These are phyloP conservation scores for Telopea speciosissima DNA, from an alignment of 177 flowering plant species.

Conservation along the genomic window DNA sequence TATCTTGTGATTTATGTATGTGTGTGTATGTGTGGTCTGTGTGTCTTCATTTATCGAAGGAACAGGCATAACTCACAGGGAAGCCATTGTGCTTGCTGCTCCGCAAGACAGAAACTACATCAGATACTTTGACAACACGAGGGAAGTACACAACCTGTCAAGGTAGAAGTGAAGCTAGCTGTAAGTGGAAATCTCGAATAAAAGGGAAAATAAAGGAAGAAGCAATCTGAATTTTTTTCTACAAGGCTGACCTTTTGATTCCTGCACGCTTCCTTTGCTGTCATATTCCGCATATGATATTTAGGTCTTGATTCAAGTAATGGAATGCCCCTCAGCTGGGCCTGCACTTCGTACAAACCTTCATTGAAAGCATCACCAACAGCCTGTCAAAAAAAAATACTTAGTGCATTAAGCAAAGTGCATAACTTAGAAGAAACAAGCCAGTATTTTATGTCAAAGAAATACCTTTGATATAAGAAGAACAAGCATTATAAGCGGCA, in stretches of 20 bases:
- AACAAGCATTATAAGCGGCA: constrained; percentile 97
- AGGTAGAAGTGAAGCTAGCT: constrained; percentile 7
- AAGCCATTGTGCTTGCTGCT: constrained; percentile 85
- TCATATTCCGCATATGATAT: constrained; percentile 55
- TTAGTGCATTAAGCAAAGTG: constrained; percentile 1
- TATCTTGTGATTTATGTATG: too few species aligned
- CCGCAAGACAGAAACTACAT: constrained; percentile 58
- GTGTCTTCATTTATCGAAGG: too few species aligned
- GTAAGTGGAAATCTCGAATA: constrained; percentile 10
- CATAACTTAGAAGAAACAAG: background rate
- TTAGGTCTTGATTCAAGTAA: constrained; percentile 78
- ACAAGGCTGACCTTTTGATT: constrained; percentile 55
- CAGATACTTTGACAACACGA: constrained; percentile 83
- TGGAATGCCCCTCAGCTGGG: constrained; percentile 63
- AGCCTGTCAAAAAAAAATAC: constrained; percentile 33
- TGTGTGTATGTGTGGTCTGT: too few species aligned
- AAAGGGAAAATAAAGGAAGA: background rate
- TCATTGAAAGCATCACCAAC: constrained; percentile 96
- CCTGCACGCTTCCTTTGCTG: constrained; percentile 84
- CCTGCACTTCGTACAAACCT: constrained; percentile 76
- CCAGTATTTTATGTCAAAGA: background rate
- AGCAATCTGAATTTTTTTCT: background rate
- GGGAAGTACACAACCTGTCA: constrained; percentile 74
- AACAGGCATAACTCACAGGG: constrained; percentile 56
- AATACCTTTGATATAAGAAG: constrained; percentile 95